phyloP scores from a whole-genome alignment of 352 stramenopile genomes.

The Globisporangium parvum region DNA sequence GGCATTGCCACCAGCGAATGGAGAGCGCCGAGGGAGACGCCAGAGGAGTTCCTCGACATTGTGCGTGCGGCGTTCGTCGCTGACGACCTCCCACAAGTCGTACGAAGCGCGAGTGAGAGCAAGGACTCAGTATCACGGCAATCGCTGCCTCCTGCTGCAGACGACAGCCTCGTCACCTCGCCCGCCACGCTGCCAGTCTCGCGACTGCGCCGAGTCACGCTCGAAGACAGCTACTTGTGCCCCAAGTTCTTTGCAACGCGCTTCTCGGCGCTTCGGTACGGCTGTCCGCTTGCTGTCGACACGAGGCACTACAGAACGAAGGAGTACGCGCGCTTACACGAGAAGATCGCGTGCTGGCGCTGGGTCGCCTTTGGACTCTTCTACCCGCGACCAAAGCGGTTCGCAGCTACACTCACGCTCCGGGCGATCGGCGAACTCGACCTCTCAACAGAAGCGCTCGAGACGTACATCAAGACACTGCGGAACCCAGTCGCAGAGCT shows the following conservation, averaged over 20 bases:
- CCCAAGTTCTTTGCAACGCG: background rate
- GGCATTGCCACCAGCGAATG: background rate
- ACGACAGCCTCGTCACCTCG: too few species aligned
- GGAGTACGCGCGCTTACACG: background rate
- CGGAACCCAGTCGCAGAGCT: slow-evolving; percentile 3
- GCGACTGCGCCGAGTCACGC: background rate
- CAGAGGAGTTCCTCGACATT: slow-evolving; percentile 6
- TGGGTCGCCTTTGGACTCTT: slow-evolving; percentile 19
- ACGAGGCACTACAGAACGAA: background rate
- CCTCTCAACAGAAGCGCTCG: background rate
- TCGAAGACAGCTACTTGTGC: background rate
- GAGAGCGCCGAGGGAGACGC: background rate
- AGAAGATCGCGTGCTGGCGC: slow-evolving; percentile 8
- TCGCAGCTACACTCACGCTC: slow-evolving; percentile 1
- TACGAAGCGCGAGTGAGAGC: background rate
- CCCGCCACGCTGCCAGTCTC: background rate
- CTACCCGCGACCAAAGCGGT: slow-evolving; percentile 14
- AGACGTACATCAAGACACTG: background rate
- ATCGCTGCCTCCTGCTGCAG: too few species aligned
- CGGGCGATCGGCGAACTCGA: slow-evolving; percentile 2
- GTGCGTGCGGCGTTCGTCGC: background rate
- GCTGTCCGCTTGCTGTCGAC: background rate
- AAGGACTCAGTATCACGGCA: background rate
- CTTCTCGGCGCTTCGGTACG: slow-evolving; percentile 4
- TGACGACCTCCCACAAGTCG: background rate